Evolutionary conservation across 306 rosid species (phyloP).

Genomic region (Prinsepia uniflora): DNA sequence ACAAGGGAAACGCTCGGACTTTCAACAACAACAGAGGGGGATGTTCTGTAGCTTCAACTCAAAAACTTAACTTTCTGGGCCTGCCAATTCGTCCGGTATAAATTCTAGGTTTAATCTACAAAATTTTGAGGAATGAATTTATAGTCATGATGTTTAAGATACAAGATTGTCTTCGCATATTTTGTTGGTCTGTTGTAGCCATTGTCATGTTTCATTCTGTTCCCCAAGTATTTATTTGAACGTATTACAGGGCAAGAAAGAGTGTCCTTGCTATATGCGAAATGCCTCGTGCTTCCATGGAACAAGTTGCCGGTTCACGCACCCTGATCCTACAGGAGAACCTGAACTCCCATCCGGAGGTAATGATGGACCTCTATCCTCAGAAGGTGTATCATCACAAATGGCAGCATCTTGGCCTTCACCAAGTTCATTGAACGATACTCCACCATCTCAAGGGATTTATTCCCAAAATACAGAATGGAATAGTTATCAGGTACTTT

Average conservation of each 20-base stretch:
- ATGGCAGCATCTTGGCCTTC: no score
- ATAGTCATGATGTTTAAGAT: background rate
- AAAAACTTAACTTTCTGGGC: constrained; percentile 73
- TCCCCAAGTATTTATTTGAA: constrained; percentile 5
- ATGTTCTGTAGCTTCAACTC: constrained; percentile 28
- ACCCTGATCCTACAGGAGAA: constrained; percentile 84
- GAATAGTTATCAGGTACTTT: constrained; percentile 78
- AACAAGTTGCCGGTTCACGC: constrained; percentile 76
- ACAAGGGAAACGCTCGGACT: constrained; percentile 70
- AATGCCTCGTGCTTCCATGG: constrained; percentile 81
- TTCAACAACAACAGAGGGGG: constrained; percentile 57
- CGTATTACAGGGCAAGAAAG: constrained; percentile 66
- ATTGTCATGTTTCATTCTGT: background rate
- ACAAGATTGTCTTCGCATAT: background rate
- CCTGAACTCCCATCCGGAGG: constrained; percentile 45
- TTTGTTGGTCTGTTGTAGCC: background rate
- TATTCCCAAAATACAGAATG: constrained; percentile 59
- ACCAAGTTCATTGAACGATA: no score
- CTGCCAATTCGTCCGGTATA: constrained; percentile 85
- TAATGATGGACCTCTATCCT: constrained; percentile 50
- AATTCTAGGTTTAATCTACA: background rate
- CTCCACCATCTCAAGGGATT: constrained; percentile 35
- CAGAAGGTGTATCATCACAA: constrained; percentile 44
- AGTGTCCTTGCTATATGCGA: constrained; percentile 82
- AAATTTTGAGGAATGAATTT: background rate